phyloP scores from a whole-genome alignment of 148 eudicot species.

The Camellia granthamiana region DNA sequence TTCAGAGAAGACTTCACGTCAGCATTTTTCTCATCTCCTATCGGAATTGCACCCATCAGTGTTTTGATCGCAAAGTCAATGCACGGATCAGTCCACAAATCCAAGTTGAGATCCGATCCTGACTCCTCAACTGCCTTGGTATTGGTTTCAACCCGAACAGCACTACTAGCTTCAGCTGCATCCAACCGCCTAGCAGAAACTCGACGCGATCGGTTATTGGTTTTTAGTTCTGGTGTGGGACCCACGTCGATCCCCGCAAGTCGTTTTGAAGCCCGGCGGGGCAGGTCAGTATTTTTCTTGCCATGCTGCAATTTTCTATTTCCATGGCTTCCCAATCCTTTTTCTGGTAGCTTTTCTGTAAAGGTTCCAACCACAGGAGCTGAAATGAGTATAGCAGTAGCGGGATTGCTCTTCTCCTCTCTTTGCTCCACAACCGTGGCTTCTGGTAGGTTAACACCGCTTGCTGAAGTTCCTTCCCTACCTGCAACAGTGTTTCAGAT shows the following conservation, averaged over 20 bases:
- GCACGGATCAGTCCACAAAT: constrained; percentile 73
- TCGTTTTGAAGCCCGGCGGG: constrained; percentile 42
- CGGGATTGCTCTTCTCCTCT: constrained; percentile 19
- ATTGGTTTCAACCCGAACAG: neutral
- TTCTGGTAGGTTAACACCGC: constrained; percentile 31
- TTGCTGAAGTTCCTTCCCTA: constrained; percentile 21
- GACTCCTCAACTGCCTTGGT: constrained; percentile 23
- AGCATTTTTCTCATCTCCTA: constrained; percentile 20
- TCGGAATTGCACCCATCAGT: constrained; percentile 54
- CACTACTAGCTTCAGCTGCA: constrained; percentile 6
- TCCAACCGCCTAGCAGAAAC: constrained; percentile 13
- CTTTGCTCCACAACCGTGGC: constrained; percentile 37
- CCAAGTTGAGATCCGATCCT: constrained; percentile 27
- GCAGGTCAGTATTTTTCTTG: constrained; percentile 21
- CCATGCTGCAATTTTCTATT: constrained; percentile 5
- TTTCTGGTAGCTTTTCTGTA: constrained; percentile 28
- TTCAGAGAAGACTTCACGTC: constrained; percentile 5
- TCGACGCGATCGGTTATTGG: constrained; percentile 18
- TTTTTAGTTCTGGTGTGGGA: constrained; percentile 23
- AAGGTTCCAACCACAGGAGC: constrained; percentile 38
- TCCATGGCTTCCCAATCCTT: constrained; percentile 12
- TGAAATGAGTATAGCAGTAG: constrained; percentile 20
- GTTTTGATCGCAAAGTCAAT: constrained; percentile 89
- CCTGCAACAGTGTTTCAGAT: constrained; percentile 29
- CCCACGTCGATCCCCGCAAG: constrained; percentile 34